Evolutionary conservation across 257 asterid species (phyloP).

Genomic region (Solanum virginianum): DNA sequence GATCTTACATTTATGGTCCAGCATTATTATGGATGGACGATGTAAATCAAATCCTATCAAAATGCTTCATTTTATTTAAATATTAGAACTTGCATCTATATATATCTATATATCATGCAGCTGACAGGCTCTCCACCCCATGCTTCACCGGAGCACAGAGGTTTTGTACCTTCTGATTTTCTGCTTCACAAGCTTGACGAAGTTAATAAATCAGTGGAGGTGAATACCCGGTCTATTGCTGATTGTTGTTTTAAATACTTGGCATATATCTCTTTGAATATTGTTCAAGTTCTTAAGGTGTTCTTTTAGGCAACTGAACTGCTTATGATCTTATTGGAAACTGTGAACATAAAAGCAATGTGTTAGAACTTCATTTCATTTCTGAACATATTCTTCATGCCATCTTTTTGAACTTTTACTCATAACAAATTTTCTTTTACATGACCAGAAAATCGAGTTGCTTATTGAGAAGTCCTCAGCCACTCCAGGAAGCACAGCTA

Average conservation of each 20-base stretch:
- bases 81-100: neutral
- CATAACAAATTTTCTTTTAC: neutral
- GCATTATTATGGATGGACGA: neutral
- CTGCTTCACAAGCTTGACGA: constrained; percentile 62
- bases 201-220: constrained; percentile 58
- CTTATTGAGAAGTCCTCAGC: constrained; percentile 41
- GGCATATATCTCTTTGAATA: neutral
- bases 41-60: neutral
- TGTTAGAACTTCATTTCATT: neutral
- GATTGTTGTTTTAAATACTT: neutral
- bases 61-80: neutral
- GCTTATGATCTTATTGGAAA: neutral
- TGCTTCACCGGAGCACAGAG: constrained; percentile 21
- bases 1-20: neutral
- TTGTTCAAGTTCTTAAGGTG: neutral
- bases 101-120: constrained; percentile 21
- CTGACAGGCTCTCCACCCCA: constrained; percentile 25
- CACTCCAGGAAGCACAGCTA: constrained; percentile 8
- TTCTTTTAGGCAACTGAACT: neutral
- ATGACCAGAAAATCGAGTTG: constrained; percentile 47
- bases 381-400: neutral
- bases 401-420: neutral
- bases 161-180: constrained; percentile 31
- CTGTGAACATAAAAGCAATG: neutral
- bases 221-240: neutral